Conservation (phyloP, 441 rosid species). For the Eutrema salsugineum region DNA sequence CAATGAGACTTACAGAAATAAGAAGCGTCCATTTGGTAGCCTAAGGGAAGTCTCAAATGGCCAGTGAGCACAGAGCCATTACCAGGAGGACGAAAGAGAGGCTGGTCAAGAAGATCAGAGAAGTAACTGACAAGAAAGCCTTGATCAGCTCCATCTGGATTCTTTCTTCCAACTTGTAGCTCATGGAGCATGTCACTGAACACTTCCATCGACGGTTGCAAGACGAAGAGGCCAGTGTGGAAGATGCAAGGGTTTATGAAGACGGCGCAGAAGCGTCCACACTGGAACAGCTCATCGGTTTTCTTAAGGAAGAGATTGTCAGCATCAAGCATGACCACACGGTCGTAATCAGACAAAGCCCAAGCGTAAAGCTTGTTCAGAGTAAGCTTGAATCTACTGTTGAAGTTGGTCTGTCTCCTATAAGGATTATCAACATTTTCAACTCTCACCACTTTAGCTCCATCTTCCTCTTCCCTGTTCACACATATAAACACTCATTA, state of each 20-base stretch:
- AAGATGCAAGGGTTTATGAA: slow-evolving; percentile 96
- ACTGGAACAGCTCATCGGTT: slow-evolving; percentile 86
- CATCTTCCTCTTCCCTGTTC: slow-evolving; percentile 79
- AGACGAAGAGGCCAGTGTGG: slow-evolving; percentile 93
- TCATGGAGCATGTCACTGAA: slow-evolving; percentile 86
- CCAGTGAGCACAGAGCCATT: slow-evolving; percentile 63
- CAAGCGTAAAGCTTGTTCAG: slow-evolving; percentile 91
- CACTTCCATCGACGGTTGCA: slow-evolving; percentile 73
- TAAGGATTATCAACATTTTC: slow-evolving; percentile 86
- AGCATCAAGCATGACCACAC: slow-evolving; percentile 90
- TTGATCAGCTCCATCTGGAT: slow-evolving; percentile 96
- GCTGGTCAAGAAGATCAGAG: slow-evolving; percentile 79
- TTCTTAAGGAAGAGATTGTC: slow-evolving; percentile 84
- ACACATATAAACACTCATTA: neutral
- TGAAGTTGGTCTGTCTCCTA: slow-evolving; percentile 51
- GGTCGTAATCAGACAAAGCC: slow-evolving; percentile 76
- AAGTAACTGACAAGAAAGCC: slow-evolving; percentile 86
- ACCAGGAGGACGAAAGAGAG: slow-evolving; percentile 70
- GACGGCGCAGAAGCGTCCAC: slow-evolving; percentile 93
- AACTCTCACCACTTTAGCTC: slow-evolving; percentile 83
- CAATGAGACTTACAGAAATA: slow-evolving; percentile 71
- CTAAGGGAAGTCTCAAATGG: slow-evolving; percentile 75
- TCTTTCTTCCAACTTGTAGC: slow-evolving; percentile 54
- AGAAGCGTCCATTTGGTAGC: slow-evolving; percentile 97
- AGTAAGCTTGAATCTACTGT: slow-evolving; percentile 79